Percentiles rank a stretch among this genome's conserved stretches.
These are phyloP conservation scores for Penicillium silybi DNA, from an alignment of 495 filamentous ascomycete species.

Conservation along the genomic window DNA sequence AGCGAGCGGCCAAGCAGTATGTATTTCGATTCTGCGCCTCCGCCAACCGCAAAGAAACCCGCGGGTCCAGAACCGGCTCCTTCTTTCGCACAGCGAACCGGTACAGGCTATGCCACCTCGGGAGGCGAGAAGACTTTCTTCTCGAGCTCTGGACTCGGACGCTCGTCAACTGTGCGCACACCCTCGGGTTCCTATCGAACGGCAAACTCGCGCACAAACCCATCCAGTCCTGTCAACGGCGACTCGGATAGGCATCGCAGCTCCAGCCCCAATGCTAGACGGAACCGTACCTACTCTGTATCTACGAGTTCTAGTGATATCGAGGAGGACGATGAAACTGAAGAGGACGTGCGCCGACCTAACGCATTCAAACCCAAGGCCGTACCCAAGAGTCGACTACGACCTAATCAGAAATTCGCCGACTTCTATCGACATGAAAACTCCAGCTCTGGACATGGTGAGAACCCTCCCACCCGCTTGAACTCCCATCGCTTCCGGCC, in stretches of 20 bases:
- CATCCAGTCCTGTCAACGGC: slow-evolving; percentile 29
- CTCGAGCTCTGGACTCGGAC: slow-evolving; percentile 38
- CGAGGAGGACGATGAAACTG: slow-evolving; percentile 25
- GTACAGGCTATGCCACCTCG: slow-evolving; percentile 64
- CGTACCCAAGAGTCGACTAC: slow-evolving; percentile 41
- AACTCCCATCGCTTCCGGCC: neutral
- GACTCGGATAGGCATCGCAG: slow-evolving; percentile 34
- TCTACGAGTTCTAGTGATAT: slow-evolving; percentile 40
- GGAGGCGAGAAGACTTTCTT: slow-evolving; percentile 68
- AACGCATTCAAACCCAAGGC: slow-evolving; percentile 35
- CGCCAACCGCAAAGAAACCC: slow-evolving; percentile 43
- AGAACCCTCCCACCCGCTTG: slow-evolving; percentile 16
- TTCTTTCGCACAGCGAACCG: slow-evolving; percentile 42
- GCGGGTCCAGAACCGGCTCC: slow-evolving; percentile 13
- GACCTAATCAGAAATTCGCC: slow-evolving; percentile 31
- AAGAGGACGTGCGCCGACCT: slow-evolving; percentile 16
- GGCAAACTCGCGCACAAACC: slow-evolving; percentile 32
- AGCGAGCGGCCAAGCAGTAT: slow-evolving; percentile 33
- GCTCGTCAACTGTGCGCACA: slow-evolving; percentile 44
- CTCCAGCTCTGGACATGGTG: slow-evolving; percentile 29
- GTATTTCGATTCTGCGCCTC: slow-evolving; percentile 32
- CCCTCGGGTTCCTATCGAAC: slow-evolving; percentile 31
- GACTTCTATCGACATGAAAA: slow-evolving; percentile 26
- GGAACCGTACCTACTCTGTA: slow-evolving; percentile 21
- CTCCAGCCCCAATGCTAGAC: slow-evolving; percentile 36